Percentiles rank a stretch among this genome's conserved stretches.
Conservation (phyloP, 495 filamentous ascomycete genomes). For the Articulospora tetracladia region DNA sequence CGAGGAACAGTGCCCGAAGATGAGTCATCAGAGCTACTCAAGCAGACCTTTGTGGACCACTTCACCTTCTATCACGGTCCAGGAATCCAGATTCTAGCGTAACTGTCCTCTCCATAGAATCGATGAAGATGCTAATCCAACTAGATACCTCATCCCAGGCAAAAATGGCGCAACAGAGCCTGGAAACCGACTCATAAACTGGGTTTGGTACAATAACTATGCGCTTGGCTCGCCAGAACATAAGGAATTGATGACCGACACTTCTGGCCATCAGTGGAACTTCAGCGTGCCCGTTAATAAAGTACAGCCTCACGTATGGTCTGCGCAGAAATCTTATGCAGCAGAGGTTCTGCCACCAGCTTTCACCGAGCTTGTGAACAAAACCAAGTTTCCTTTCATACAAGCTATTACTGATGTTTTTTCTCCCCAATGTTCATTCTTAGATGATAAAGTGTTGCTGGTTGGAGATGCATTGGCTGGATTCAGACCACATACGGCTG, state of each 20-base stretch:
- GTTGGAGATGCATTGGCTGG: slow-evolving; percentile 54
- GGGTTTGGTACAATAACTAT: slow-evolving; percentile 52
- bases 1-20: slow-evolving; percentile 48
- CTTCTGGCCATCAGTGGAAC: slow-evolving; percentile 36
- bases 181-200: slow-evolving; percentile 48
- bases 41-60: slow-evolving; percentile 20
- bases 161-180: slow-evolving; percentile 40
- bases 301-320: slow-evolving; percentile 38
- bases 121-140: not conserved
- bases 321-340: slow-evolving; percentile 39
- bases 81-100: slow-evolving; percentile 6
- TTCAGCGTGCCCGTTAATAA: slow-evolving; percentile 48
- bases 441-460: slow-evolving; percentile 46
- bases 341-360: slow-evolving; percentile 40
- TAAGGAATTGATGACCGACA: slow-evolving; percentile 50
- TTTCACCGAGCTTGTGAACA: slow-evolving; percentile 48
- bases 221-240: slow-evolving; percentile 34
- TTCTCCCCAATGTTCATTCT: slow-evolving; percentile 37
- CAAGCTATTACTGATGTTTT: slow-evolving; percentile 53
- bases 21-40: slow-evolving; percentile 26
- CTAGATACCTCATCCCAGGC: slow-evolving; percentile 51
- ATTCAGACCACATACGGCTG: slow-evolving; percentile 53
- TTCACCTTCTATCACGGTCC: slow-evolving; percentile 35
- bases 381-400: slow-evolving; percentile 46
- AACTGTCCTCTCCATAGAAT: not conserved